Evolutionary conservation across 306 rosid species (phyloP).

Genomic region (Begonia fuchsioides): DNA sequence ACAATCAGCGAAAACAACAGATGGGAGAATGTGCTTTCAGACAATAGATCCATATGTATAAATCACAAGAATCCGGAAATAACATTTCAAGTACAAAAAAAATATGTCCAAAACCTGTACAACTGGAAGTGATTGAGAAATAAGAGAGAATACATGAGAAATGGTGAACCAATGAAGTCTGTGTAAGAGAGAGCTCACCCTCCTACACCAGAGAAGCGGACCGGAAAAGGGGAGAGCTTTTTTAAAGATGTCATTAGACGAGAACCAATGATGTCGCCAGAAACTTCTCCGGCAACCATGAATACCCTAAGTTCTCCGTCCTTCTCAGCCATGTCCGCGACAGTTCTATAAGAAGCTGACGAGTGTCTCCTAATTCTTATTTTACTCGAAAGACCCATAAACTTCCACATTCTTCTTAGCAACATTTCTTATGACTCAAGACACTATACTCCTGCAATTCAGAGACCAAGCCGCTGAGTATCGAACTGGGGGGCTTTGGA

Average conservation of each 20-base stretch:
- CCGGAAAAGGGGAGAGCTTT: conserved; percentile 44
- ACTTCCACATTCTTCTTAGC: conserved; percentile 23
- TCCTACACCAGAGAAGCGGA: conserved; percentile 71
- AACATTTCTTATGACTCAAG: conserved; percentile 7
- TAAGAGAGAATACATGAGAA: too few species aligned
- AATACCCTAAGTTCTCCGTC: conserved; percentile 76
- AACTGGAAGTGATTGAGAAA: background rate
- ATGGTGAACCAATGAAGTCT: background rate
- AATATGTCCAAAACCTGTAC: background rate
- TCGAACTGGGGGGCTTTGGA: too few species aligned
- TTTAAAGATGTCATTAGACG: conserved; percentile 64
- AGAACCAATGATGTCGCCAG: conserved; percentile 80
- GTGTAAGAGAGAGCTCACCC: conserved; percentile 28
- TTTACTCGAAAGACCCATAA: conserved; percentile 12
- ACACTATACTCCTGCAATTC: too few species aligned
- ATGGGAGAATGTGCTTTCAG: too few species aligned
- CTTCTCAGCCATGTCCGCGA: conserved; percentile 37
- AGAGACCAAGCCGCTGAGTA: too few species aligned
- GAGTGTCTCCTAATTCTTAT: conserved; percentile 4
- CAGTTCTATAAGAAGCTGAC: conserved; percentile 22
- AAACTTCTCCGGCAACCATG: conserved; percentile 78
- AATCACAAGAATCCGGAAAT: too few species aligned
- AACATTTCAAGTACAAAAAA: background rate
- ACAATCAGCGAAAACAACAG: too few species aligned
- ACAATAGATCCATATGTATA: too few species aligned